Conservation (phyloP, 2,329 filamentous ascomycete genomes). For the Conoideocrella luteorostrata region DNA sequence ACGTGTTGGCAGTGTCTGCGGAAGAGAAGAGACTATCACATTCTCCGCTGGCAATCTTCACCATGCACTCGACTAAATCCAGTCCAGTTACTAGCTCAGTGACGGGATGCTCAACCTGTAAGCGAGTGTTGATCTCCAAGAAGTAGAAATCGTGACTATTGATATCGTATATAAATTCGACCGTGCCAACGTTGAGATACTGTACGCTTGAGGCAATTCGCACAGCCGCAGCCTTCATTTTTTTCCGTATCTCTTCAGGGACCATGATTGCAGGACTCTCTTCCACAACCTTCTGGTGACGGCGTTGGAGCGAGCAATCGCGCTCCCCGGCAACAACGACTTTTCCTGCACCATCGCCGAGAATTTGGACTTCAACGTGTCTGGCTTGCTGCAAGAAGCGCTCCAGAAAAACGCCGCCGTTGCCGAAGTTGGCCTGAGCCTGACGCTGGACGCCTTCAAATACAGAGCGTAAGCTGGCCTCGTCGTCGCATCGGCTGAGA, state of each 20-base stretch:
- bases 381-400: slow-evolving; percentile 33
- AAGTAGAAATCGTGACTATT: slow-evolving; percentile 34
- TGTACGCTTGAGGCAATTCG: slow-evolving; percentile 27
- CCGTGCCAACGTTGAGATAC: slow-evolving; percentile 36
- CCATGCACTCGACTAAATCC: slow-evolving; percentile 58
- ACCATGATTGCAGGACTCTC: slow-evolving; percentile 35
- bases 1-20: neutral
- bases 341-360: slow-evolving; percentile 37
- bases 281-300: slow-evolving; percentile 47
- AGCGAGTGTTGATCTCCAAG: slow-evolving; percentile 41
- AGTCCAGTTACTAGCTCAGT: slow-evolving; percentile 72
- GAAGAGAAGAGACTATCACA: slow-evolving; percentile 13
- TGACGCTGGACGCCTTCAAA: slow-evolving; percentile 32
- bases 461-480: slow-evolving; percentile 21
- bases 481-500: slow-evolving; percentile 29
- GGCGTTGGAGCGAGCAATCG: slow-evolving; percentile 44
- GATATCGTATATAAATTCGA: slow-evolving; percentile 39
- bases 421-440: slow-evolving; percentile 35
- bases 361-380: slow-evolving; percentile 45
- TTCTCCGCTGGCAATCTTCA: slow-evolving; percentile 23
- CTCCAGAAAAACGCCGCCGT: slow-evolving; percentile 34
- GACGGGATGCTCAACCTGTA: slow-evolving; percentile 43
- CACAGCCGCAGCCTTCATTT: slow-evolving; percentile 32
- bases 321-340: slow-evolving; percentile 37
- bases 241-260: slow-evolving; percentile 18